Evolutionary conservation across 2,329 filamentous ascomycete genomes (phyloP), one percentile per base, ranked within the genome.

Genomic region (Gaeumannomyces sp.): DNA sequence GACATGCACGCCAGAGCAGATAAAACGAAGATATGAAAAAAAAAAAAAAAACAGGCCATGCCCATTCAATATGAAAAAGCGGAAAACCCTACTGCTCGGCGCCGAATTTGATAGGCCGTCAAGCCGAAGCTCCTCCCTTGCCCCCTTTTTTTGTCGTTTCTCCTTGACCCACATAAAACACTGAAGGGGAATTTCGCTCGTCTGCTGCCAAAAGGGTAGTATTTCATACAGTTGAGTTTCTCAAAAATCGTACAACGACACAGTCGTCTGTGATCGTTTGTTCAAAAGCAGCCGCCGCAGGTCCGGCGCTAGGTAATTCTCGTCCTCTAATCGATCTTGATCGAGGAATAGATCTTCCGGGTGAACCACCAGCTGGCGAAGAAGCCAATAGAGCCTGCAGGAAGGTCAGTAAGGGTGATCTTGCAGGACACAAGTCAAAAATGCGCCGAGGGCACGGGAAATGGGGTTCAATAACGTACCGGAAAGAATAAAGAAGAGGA

Each of bases 331-430:
- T 99, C 95, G 69, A 99, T 93, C 82, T 99, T 99, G 80, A 99
- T 96, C n/a, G 93, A 97, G 29, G 87, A 82, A 76, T 99, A 99
- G 67, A 99, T 99, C 76, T 91, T 94, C 70, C 91, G 87, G 64
- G 96, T 90, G 75, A 99, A 99, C 74, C 90, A 85, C 92, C 93
- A 98, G 75, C 92, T 96, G 11, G 95, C 88, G 71, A 97, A 92
- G 81, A 95, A 97, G 64, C 95, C 95, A 74, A 99, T 98, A 0
- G 94, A 91, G 38, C 94, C 95, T 97, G 68, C 56, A 64, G 13
- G 65, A 64, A 68, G 29, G 35, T 8, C 22, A n/a, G 67, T 72
- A 66, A 75, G 71, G 11, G 19, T 6, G 33, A n/a, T 67, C 45
- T 65, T 66, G 61, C 62, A 60, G 19, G 29, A 60, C 28, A 50